Evolutionary conservation across 306 rosid genomes (phyloP).

Genomic region (Crotalaria pallida): DNA sequence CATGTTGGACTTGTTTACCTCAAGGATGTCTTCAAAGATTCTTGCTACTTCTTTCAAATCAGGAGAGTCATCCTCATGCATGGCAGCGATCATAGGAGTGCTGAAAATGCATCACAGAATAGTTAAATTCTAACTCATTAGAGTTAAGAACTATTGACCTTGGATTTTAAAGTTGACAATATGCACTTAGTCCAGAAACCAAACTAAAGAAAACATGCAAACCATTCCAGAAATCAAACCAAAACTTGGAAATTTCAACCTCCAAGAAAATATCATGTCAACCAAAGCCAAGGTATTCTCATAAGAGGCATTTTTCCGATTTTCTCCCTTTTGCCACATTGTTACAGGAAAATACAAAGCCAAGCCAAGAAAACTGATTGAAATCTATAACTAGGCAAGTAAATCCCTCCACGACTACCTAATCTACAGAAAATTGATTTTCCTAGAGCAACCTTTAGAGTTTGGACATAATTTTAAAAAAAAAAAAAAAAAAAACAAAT

Average conservation of each 20-base stretch:
- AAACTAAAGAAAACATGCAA: neutral
- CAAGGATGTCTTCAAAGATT: constrained; percentile 41
- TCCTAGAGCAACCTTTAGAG: neutral
- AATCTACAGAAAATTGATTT: neutral
- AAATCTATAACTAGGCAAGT: neutral
- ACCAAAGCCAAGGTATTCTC: neutral
- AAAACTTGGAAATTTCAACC: neutral
- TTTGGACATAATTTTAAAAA: neutral
- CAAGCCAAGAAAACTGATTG: neutral
- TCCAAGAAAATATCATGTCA: neutral
- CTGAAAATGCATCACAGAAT: constrained; percentile 29
- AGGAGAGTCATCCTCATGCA: constrained; percentile 63
- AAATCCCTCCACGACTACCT: neutral
- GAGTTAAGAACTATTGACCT: neutral
- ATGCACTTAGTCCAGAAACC: neutral
- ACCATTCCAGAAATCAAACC: neutral
- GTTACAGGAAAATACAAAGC: neutral
- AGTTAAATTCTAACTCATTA: neutral
- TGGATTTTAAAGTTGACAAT: neutral
- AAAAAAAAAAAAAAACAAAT: neutral
- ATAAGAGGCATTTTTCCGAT: neutral
- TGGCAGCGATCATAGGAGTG: constrained; percentile 51
- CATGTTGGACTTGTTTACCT: constrained; percentile 32
- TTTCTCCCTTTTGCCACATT: neutral
- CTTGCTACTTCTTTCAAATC: constrained; percentile 49